These are phyloP conservation scores for Cystobasidiopsis lactophilus DNA, from an alignment of 768 basidiomycete genomes.

Conservation along the genomic window DNA sequence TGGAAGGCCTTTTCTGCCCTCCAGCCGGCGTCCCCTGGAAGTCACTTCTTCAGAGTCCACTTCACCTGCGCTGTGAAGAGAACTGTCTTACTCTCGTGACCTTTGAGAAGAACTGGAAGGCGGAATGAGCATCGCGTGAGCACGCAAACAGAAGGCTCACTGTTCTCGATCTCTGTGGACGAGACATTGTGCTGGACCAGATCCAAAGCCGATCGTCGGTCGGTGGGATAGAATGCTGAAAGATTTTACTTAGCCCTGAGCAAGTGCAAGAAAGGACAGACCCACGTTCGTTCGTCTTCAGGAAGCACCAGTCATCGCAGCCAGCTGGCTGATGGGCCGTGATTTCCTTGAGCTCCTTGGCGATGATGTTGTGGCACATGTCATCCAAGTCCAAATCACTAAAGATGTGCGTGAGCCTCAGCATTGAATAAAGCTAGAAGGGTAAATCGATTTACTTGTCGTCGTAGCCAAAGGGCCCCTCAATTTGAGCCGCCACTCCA, in stretches of 20 bases:
- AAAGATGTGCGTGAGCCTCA: neutral
- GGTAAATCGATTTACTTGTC: neutral
- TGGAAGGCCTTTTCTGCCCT: neutral
- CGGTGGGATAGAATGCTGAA: neutral
- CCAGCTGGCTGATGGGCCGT: neutral
- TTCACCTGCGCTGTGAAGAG: too few relatives aligned
- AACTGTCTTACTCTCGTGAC: neutral
- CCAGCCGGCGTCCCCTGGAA: neutral
- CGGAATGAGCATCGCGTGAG: neutral
- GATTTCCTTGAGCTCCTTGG: neutral
- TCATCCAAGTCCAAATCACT: neutral
- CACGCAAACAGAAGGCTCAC: neutral
- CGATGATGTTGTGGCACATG: neutral
- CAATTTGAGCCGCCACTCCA: neutral
- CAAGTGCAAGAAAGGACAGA: neutral
- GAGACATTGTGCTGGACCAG: neutral
- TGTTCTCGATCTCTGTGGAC: neutral
- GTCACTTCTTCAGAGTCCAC: too few relatives aligned
- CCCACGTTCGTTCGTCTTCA: neutral
- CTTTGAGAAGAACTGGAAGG: neutral
- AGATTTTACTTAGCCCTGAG: too few relatives aligned
- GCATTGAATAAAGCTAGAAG: neutral
- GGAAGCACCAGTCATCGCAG: neutral
- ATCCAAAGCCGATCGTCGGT: neutral
- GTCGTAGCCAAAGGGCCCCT: constrained; percentile 1